Base-by-base conservation (phyloP, 2,329 filamentous ascomycete genomes). In the Pseudocercospora crystallina region DNA sequence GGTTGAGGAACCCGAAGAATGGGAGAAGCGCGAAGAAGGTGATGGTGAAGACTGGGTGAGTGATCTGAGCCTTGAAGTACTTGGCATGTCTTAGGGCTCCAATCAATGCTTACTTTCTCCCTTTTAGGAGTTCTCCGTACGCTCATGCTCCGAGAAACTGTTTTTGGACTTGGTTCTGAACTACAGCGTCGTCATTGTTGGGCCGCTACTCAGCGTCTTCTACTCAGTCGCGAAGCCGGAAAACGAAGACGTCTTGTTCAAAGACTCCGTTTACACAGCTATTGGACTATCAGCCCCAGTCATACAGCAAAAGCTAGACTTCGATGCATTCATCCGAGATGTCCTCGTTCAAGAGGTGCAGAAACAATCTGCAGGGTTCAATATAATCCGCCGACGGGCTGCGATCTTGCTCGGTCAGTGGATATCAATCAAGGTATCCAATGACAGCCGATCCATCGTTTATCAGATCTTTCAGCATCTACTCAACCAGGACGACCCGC, bases 1-100 rank as follows among this genome's bases (percentile, higher is more conserved):
- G 94, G 87, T 95, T 42, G 87, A 95, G 65, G 90, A 96, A 51
- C 90, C 92, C 0, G 90, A 99, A 68, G 90, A 95, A 47, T 99
- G 94, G 91, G 92, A 96, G 69, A 85, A 88, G 58, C 84, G 86
- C 62, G 90, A 96, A 73, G 90, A 95, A 63, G 87, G 86, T 53
- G 83, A 89, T 52, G 85, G 87, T 32, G 88, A 90, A 60, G 89
- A 87, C 1, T 97, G 88, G 80, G 20, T 26, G 20, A 26, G 20
- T 26, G 20, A 26, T 7, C 20, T 26, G 20, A 26, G 7, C 20
- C 4, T 26, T 26, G 20, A 26, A 26, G 20, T 26, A 26, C 7
- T 26, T 26, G 20, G 20, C 20, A 7, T 26, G 20, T 7, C 20
- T 7, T 7, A 26, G 20, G 20, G 7, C 20, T 7, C 7, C 7